Percentiles rank a stretch among this genome's conserved stretches.
Evolutionary conservation across 202 grass and related monocot genomes (phyloP).

Genomic region (Musa balbisiana): DNA sequence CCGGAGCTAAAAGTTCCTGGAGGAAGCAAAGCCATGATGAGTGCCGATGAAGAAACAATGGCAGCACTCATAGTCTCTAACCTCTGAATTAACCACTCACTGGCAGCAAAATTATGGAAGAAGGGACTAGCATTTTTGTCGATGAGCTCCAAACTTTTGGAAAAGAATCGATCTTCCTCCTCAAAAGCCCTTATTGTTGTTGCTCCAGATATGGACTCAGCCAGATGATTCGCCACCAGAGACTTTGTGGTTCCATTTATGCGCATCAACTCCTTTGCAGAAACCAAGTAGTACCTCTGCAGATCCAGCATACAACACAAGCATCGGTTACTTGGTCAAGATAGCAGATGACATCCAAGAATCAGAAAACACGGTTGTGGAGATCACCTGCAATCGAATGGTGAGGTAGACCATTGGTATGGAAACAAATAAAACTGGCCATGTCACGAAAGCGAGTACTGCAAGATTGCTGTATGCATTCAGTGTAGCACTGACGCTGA

Average conservation of each 20-base stretch:
- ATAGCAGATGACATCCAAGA: neutral
- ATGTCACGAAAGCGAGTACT: conserved; percentile 77
- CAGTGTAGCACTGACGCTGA: conserved; percentile 46
- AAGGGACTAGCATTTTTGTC: conserved; percentile 83
- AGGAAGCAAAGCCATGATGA: conserved; percentile 80
- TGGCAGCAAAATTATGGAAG: conserved; percentile 77
- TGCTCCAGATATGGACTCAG: conserved; percentile 75
- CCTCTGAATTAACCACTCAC: conserved; percentile 85
- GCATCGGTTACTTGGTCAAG: neutral
- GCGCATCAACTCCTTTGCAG: conserved; percentile 90
- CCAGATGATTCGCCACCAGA: conserved; percentile 69
- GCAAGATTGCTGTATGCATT: conserved; percentile 71
- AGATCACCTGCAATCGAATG: conserved; percentile 63
- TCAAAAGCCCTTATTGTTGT: conserved; percentile 78
- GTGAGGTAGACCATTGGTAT: conserved; percentile 61
- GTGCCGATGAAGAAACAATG: conserved; percentile 68
- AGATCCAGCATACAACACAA: conserved; percentile 1
- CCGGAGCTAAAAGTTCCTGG: conserved; percentile 64
- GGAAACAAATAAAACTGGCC: conserved; percentile 75
- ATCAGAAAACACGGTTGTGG: neutral
- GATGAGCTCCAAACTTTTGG: conserved; percentile 59
- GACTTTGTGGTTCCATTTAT: conserved; percentile 97
- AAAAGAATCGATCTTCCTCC: conserved; percentile 83
- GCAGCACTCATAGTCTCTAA: conserved; percentile 69
- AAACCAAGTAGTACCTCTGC: conserved; percentile 79